phyloP scores from a whole-genome alignment of 2,329 filamentous ascomycete genomes.

The Juglanconis sp. region DNA sequence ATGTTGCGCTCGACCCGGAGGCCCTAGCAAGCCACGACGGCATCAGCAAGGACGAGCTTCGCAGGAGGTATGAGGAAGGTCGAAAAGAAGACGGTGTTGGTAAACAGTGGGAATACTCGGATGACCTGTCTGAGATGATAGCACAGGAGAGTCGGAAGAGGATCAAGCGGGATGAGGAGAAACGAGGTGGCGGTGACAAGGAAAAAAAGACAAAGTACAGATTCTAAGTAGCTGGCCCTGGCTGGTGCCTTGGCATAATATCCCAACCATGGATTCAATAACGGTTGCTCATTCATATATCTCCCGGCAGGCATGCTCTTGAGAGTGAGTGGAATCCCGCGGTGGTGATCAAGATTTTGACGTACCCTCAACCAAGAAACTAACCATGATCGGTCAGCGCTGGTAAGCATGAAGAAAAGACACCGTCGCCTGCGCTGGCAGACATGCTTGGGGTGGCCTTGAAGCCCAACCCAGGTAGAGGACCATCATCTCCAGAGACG shows the following conservation, averaged over 20 bases:
- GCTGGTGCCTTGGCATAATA: background rate
- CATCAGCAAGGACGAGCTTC: slow-evolving; percentile 80
- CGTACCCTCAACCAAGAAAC: too few species aligned
- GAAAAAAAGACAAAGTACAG: slow-evolving; percentile 54
- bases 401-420: too few species aligned
- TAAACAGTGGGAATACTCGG: slow-evolving; percentile 67
- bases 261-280: background rate
- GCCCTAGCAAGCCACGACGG: slow-evolving; percentile 70
- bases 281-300: background rate
- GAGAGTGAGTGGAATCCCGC: too few species aligned
- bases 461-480: too few species aligned
- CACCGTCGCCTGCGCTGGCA: too few species aligned
- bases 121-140: slow-evolving; percentile 90
- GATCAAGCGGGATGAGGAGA: slow-evolving; percentile 82
- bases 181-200: slow-evolving; percentile 51
- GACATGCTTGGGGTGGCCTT: too few species aligned
- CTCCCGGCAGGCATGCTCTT: too few species aligned
- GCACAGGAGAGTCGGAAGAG: slow-evolving; percentile 88
- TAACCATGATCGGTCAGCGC: too few species aligned
- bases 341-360: too few species aligned
- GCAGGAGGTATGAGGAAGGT: slow-evolving; percentile 74
- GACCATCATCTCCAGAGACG: too few species aligned
- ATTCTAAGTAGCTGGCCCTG: slow-evolving; percentile 32
- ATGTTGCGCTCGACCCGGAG: slow-evolving; percentile 87
- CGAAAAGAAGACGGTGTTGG: slow-evolving; percentile 63